A percentile compares a stretch with the other conserved stretches of the same genome.
Evolutionary conservation across 1,139 yeast genomes (phyloP).

Genomic region (Suhomyces coccinellae): DNA sequence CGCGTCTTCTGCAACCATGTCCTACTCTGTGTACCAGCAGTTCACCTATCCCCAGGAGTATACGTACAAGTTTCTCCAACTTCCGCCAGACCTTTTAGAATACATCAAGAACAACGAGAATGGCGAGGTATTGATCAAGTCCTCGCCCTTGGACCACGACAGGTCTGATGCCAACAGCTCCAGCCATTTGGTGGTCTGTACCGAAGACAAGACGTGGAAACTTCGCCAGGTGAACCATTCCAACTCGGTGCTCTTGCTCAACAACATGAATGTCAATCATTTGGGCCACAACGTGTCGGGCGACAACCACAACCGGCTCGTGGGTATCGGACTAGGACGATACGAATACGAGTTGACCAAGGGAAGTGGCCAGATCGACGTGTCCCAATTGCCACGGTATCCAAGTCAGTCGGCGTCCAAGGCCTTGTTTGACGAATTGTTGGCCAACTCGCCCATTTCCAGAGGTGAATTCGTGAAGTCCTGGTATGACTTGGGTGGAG

Average conservation of each 20-base stretch:
- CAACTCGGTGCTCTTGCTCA: slow-evolving; percentile 66
- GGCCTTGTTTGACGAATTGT: slow-evolving; percentile 38
- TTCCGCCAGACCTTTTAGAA: slow-evolving; percentile 54
- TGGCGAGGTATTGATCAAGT: slow-evolving; percentile 46
- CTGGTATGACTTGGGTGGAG: slow-evolving; percentile 63
- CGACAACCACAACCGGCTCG: slow-evolving; percentile 18
- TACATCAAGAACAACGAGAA: slow-evolving; percentile 33
- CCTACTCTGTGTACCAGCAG: slow-evolving; percentile 28
- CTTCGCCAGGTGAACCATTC: slow-evolving; percentile 84
- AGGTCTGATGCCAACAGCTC: slow-evolving; percentile 22
- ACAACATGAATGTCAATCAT: slow-evolving; percentile 26
- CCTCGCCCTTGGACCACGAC: slow-evolving; percentile 24
- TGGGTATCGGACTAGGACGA: slow-evolving; percentile 44
- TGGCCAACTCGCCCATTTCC: slow-evolving; percentile 56
- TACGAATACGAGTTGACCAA: slow-evolving; percentile 54
- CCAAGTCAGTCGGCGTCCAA: neutral
- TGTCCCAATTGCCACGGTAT: slow-evolving; percentile 16
- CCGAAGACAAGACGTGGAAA: slow-evolving; percentile 57
- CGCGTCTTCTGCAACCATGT: slow-evolving; percentile 5
- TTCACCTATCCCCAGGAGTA: slow-evolving; percentile 21
- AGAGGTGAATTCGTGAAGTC: slow-evolving; percentile 47
- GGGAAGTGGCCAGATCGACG: slow-evolving; percentile 45
- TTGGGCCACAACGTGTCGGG: slow-evolving; percentile 9
- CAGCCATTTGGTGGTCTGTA: slow-evolving; percentile 61
- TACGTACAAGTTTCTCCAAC: slow-evolving; percentile 58